Percentiles rank a stretch among this genome's conserved stretches.
phyloP scores from a whole-genome alignment of 2,329 filamentous ascomycete species.

The Ophiocordyceps robertsii region DNA sequence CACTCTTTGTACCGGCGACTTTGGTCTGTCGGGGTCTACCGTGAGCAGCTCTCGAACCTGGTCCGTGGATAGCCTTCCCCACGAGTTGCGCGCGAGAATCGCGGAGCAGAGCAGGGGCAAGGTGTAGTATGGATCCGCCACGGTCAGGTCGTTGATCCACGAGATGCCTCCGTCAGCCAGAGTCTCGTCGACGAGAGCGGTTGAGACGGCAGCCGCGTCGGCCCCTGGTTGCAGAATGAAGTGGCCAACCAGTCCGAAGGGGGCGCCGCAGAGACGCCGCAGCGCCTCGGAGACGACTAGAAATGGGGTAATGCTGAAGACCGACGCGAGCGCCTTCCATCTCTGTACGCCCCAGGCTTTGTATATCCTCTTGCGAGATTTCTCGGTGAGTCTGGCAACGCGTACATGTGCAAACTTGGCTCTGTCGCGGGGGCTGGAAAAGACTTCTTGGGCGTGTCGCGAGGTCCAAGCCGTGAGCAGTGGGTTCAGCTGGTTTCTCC shows the following conservation, averaged over 20 bases:
- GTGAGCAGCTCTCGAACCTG: slow-evolving; percentile 14
- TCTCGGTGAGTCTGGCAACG: slow-evolving; percentile 11
- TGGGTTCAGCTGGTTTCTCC: slow-evolving; percentile 15
- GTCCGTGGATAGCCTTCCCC: slow-evolving; percentile 14
- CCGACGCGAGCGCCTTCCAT: slow-evolving; percentile 29
- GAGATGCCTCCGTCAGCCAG: slow-evolving; percentile 36
- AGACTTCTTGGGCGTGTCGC: slow-evolving; percentile 9
- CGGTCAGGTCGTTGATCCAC: slow-evolving; percentile 42
- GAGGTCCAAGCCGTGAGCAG: slow-evolving; percentile 18
- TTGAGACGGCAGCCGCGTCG: background rate
- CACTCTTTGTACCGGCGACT: slow-evolving; percentile 8
- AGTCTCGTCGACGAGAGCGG: slow-evolving; percentile 5
- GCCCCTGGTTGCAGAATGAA: background rate
- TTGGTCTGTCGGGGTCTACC: slow-evolving; percentile 6
- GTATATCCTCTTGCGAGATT: slow-evolving; percentile 19
- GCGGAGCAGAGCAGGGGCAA: slow-evolving; percentile 27
- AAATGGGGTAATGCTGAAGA: slow-evolving; percentile 34
- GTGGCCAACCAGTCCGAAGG: background rate
- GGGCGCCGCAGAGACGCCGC: slow-evolving; percentile 28
- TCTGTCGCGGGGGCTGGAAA: too few species aligned
- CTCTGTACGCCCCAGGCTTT: slow-evolving; percentile 27
- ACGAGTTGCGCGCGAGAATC: slow-evolving; percentile 14
- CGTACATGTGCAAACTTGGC: slow-evolving; percentile 5
- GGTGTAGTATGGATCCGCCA: slow-evolving; percentile 34
- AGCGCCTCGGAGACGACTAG: slow-evolving; percentile 35